Evolutionary conservation across 768 basidiomycete genomes (phyloP), one percentile per base, ranked within the genome.

Genomic region (Suillus tomentosus): DNA sequence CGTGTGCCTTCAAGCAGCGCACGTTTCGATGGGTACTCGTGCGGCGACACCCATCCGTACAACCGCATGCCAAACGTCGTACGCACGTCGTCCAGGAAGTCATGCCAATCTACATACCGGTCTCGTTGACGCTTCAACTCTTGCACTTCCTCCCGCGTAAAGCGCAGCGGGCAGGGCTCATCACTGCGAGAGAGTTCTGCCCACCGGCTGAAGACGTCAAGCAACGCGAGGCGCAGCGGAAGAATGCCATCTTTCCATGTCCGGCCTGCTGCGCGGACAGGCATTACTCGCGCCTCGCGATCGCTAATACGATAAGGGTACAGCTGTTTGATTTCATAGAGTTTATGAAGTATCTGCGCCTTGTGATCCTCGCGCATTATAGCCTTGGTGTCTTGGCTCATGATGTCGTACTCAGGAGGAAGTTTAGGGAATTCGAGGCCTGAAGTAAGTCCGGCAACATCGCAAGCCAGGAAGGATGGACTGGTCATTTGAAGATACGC

Each of bases 171-270:
- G 22, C 66, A 67, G 13, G 66, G 66, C 17, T 62, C 37, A n/a
- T 67, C 61, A 19, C 65, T 19, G 31, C 55, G 34, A 17, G 64
- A 65, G 9, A 67, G 61, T 27, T 65, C 54, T 39, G 42, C 24
- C 66, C 66, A 67, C 58, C 57, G 60, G 24, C 48, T 54, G 55
- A 60, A 64, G 48, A 67, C 55, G 15, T 67, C 65, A 6, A 67
- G 60, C 39, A 67, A 61, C 19, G 65, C 65, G 37, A 67, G 65
- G n/a, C 66, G 66, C 42, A 67, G 45, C 10, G 66, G 66, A 13
- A 67, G 61, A 24, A 67, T 66, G 34, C 66, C 66, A 27, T 67
- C 66, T 60, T 67, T 67, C 66, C 66, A 67, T 31, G 66, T 67
- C 39, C 66, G 66, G 10, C 66, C 66, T 34, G 66, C 66, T 31